Evolutionary conservation across 208 protist genomes (phyloP).

Genomic region (Trypanosoma cruzi): DNA sequence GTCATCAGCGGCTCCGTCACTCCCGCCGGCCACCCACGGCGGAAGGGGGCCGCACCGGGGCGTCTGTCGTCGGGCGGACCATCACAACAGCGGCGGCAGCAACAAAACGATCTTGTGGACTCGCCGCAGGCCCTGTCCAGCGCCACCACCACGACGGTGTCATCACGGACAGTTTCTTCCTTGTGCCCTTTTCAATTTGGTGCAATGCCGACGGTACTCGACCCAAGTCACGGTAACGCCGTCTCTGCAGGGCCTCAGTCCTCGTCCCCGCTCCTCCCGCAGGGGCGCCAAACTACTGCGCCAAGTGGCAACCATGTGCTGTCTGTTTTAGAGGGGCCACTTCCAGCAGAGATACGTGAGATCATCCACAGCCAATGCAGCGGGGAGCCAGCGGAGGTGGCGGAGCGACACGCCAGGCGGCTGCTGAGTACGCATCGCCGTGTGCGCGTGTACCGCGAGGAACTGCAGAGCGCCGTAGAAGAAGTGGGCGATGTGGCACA

Average conservation of each 20-base stretch:
- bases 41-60: not conserved
- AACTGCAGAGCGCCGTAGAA: conserved; percentile 69
- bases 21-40: not conserved
- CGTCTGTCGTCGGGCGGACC: not conserved
- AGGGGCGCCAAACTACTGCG: not conserved
- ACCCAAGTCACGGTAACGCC: not conserved
- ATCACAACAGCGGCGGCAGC: not conserved
- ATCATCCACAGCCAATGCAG: conserved; percentile 58
- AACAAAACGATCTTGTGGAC: not conserved
- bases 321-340: conserved; percentile 55
- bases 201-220: not conserved
- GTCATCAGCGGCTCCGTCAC: not conserved
- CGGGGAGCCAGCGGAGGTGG: conserved; percentile 38
- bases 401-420: conserved; percentile 75
- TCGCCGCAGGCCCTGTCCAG: not conserved
- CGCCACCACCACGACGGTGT: not conserved
- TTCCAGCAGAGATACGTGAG: conserved; percentile 72
- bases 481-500: conserved; percentile 58
- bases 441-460: conserved; percentile 78
- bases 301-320: not conserved
- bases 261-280: not conserved
- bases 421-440: conserved; percentile 80
- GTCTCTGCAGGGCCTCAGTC: not conserved
- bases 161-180: not conserved
- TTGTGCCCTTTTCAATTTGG: not conserved